phyloP scores from a whole-genome alignment of 352 stramenopile genomes.

The Thraustotheca clavata region DNA sequence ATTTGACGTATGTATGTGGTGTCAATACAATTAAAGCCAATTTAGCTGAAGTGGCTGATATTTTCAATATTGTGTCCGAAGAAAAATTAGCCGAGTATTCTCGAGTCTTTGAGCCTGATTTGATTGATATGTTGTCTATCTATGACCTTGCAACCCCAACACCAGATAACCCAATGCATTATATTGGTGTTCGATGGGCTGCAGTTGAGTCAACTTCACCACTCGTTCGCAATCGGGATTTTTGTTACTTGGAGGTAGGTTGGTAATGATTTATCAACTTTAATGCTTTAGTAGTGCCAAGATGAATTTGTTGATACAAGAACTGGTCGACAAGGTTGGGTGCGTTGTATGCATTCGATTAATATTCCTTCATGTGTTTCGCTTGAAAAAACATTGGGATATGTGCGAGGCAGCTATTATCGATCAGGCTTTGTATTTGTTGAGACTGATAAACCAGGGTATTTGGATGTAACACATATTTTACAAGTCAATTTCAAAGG shows the following conservation, averaged over 20 bases:
- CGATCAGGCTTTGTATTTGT: conserved; percentile 71
- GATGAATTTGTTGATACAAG: conserved; percentile 20
- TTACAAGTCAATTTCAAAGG: conserved; percentile 82
- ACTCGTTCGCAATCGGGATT: conserved; percentile 67
- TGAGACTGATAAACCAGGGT: conserved; percentile 59
- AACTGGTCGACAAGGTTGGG: conserved; percentile 35
- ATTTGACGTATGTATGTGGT: conserved; percentile 35
- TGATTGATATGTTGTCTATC: conserved; percentile 73
- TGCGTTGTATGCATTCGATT: conserved; percentile 69
- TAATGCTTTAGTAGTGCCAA: conserved; percentile 27
- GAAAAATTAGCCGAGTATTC: conserved; percentile 18
- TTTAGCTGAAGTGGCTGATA: conserved; percentile 70
- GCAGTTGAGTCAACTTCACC: conserved; percentile 66
- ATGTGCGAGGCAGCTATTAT: conserved; percentile 75
- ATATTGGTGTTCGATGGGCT: conserved; percentile 76
- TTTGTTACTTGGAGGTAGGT: conserved; percentile 78
- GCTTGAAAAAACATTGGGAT: conserved; percentile 71
- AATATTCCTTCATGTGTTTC: conserved; percentile 79
- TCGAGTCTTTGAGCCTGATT: conserved; percentile 28
- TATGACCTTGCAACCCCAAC: conserved; percentile 52
- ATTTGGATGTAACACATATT: conserved; percentile 81
- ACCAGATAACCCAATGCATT: conserved; percentile 69
- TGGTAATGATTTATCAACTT: conserved; percentile 50
- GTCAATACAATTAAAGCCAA: conserved; percentile 61
- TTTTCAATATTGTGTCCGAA: conserved; percentile 35